phyloP scores from a whole-genome alignment of 805 yeast species.

The Ogataea siamensis region DNA sequence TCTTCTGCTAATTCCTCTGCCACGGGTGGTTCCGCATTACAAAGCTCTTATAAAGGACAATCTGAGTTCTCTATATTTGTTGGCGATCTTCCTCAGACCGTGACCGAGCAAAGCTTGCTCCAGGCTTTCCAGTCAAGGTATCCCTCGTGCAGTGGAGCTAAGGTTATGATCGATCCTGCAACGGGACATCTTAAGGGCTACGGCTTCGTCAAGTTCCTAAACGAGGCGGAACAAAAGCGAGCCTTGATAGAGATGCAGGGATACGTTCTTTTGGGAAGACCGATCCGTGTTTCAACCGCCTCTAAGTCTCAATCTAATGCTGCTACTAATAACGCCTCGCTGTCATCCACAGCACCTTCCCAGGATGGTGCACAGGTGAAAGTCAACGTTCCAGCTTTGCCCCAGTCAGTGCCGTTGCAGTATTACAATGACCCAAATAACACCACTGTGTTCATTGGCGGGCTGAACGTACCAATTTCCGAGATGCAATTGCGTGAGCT shows the following conservation, averaged over 20 bases:
- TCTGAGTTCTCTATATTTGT: constrained; percentile 72
- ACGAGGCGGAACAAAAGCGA: constrained; percentile 63
- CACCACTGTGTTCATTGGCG: constrained; percentile 79
- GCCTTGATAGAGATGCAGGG: constrained; percentile 86
- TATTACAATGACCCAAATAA: constrained; percentile 73
- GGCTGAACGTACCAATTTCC: constrained; percentile 56
- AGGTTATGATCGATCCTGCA: constrained; percentile 70
- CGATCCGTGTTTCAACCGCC: constrained; percentile 75
- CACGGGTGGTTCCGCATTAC: constrained; percentile 15
- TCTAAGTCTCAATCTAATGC: constrained; percentile 34
- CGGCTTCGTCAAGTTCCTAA: constrained; percentile 81
- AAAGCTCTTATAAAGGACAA: constrained; percentile 10
- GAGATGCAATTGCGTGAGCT: constrained; percentile 59
- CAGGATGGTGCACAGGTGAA: constrained; percentile 16
- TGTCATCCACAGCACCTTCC: constrained; percentile 9
- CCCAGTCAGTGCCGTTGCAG: constrained; percentile 46
- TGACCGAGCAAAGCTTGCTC: constrained; percentile 62
- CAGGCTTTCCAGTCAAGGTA: constrained; percentile 67
- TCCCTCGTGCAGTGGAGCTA: constrained; percentile 73
- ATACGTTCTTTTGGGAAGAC: constrained; percentile 62
- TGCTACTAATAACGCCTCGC: constrained; percentile 1
- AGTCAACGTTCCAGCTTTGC: constrained; percentile 27
- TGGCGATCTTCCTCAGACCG: constrained; percentile 77
- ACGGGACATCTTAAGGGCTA: constrained; percentile 78
- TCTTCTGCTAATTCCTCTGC: constrained; percentile 46